Conservation (phyloP, 805 yeast genomes). For the Cyberlindnera mississippiensis region DNA sequence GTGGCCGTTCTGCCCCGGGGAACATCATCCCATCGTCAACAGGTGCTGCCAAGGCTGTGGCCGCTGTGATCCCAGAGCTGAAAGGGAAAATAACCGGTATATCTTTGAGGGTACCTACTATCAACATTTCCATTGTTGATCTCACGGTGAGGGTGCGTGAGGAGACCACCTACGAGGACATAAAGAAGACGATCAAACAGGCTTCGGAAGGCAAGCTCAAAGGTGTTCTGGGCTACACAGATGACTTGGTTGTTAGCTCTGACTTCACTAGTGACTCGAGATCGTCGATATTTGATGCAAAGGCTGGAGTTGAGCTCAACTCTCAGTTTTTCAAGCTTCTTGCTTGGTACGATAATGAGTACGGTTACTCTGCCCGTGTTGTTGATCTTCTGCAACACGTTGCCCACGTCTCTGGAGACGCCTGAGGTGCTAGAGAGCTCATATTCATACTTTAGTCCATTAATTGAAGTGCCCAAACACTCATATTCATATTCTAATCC, state of each 20-base stretch:
- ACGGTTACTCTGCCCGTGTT: slow-evolving; percentile 74
- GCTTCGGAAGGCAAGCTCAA: slow-evolving; percentile 57
- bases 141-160: slow-evolving; percentile 60
- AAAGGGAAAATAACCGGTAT: slow-evolving; percentile 73
- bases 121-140: slow-evolving; percentile 69
- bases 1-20: slow-evolving; percentile 75
- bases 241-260: slow-evolving; percentile 66
- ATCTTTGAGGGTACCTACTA: slow-evolving; percentile 72
- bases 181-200: slow-evolving; percentile 53
- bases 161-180: slow-evolving; percentile 59
- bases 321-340: slow-evolving; percentile 68
- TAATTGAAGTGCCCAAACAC: no score
- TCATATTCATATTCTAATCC: slow-evolving; percentile 1
- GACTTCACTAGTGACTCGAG: slow-evolving; percentile 60
- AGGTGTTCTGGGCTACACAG: slow-evolving; percentile 67
- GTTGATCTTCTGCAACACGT: slow-evolving; percentile 66
- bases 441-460: no score
- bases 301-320: slow-evolving; percentile 67
- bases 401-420: slow-evolving; percentile 31
- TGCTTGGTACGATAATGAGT: slow-evolving; percentile 74
- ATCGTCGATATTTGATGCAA: slow-evolving; percentile 65
- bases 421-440: background rate
- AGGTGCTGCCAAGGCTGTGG: slow-evolving; percentile 77
- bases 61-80: slow-evolving; percentile 67
- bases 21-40: slow-evolving; percentile 74